A percentile compares a stretch with the other conserved stretches of the same genome.
Evolutionary conservation across 495 filamentous ascomycete genomes (phyloP).

Genomic region (Hyaloscypha variabilis): DNA sequence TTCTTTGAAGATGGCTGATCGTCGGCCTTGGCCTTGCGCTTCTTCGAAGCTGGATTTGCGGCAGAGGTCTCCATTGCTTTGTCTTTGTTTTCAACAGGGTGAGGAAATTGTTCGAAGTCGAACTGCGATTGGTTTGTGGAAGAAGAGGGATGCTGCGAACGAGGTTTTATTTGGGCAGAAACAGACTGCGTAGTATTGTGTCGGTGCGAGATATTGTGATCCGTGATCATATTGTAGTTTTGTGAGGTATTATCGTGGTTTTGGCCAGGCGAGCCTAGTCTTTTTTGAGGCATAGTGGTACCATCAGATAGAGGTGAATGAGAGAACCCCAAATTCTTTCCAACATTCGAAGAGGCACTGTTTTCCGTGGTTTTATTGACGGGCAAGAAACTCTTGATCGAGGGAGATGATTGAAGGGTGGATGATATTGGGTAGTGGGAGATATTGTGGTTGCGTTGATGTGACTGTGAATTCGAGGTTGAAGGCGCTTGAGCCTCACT

Average conservation of each 20-base stretch:
- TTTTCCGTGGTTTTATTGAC: slow-evolving; percentile 21
- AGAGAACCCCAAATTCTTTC: background rate
- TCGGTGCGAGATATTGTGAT: background rate
- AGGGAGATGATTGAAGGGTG: background rate
- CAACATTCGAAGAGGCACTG: background rate
- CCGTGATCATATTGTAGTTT: background rate
- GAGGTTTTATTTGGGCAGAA: background rate
- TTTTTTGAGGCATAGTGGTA: background rate
- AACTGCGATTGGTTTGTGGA: background rate
- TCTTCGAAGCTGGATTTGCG: slow-evolving; percentile 4
- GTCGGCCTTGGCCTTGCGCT: slow-evolving; percentile 18
- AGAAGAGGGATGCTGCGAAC: background rate
- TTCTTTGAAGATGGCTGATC: slow-evolving; percentile 5
- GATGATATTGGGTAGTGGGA: background rate
- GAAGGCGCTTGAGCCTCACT: background rate
- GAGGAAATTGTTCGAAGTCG: background rate
- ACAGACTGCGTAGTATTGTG: background rate
- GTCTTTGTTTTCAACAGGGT: background rate
- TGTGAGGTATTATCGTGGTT: background rate
- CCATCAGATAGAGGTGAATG: background rate
- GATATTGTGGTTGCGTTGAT: background rate
- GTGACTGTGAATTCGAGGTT: background rate
- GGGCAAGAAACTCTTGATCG: slow-evolving; percentile 25
- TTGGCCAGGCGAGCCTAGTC: background rate
- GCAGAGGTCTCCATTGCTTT: background rate